Evolutionary conservation across 2,329 filamentous ascomycete genomes (phyloP).

Genomic region (Cercospora beticola): DNA sequence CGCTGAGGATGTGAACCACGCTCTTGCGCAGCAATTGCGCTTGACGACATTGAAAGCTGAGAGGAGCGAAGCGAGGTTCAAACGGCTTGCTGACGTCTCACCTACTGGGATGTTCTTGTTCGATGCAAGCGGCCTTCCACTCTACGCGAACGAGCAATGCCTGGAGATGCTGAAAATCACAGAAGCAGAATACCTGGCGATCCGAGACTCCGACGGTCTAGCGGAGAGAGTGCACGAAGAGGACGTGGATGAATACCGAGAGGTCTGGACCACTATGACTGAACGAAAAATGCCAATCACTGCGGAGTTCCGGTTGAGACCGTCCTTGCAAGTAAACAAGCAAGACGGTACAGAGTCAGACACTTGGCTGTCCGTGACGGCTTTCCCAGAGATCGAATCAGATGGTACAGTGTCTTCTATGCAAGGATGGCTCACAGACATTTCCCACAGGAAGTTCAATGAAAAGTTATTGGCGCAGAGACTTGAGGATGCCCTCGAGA

Average conservation of each 20-base stretch:
- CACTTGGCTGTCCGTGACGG: conserved; percentile 37
- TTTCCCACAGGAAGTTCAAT: conserved; percentile 37
- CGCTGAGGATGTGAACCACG: conserved; percentile 40
- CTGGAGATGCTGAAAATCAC: conserved; percentile 37
- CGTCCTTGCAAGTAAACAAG: conserved; percentile 37
- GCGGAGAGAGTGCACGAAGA: conserved; percentile 35
- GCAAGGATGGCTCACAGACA: conserved; percentile 39
- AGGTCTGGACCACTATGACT: conserved; percentile 36
- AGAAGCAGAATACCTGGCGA: conserved; percentile 20
- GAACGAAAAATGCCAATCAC: conserved; percentile 37
- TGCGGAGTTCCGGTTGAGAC: conserved; percentile 42
- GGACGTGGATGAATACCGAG: conserved; percentile 37
- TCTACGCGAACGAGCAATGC: conserved; percentile 46
- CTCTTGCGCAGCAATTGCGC: conserved; percentile 39
- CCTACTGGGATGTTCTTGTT: conserved; percentile 44
- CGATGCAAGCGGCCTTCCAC: conserved; percentile 37
- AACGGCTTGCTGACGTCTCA: conserved; percentile 41
- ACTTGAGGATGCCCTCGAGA: conserved; percentile 40
- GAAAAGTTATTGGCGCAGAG: conserved; percentile 34
- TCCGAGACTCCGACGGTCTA: conserved; percentile 14
- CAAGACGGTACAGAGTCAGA: conserved; percentile 33
- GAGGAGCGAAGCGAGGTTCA: conserved; percentile 42
- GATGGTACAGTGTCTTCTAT: conserved; percentile 34
- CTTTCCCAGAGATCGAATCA: conserved; percentile 35
- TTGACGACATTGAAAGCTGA: conserved; percentile 35